These are phyloP conservation scores for Naganishia vaughanmartiniae DNA, from an alignment of 768 basidiomycete genomes.

Conservation along the genomic window DNA sequence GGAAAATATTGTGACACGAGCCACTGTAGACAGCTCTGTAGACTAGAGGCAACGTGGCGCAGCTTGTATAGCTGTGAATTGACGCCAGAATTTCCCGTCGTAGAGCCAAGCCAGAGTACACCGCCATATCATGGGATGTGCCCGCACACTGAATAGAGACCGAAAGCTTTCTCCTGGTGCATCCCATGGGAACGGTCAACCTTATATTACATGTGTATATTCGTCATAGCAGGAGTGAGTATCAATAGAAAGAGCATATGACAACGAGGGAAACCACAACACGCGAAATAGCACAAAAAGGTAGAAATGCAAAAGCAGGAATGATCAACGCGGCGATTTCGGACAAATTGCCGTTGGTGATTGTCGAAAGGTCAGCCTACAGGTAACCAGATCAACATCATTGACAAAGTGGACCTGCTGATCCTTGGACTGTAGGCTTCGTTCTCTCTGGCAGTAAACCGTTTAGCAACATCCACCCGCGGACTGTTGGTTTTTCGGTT, in stretches of 20 bases:
- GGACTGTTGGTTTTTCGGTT: slow-evolving; percentile 29
- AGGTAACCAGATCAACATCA: background rate
- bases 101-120: too few relatives aligned
- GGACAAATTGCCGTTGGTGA: background rate
- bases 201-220: slow-evolving; percentile 23
- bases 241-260: background rate
- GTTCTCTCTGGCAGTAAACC: background rate
- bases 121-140: too few relatives aligned
- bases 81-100: too few relatives aligned
- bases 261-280: slow-evolving; percentile 14
- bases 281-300: slow-evolving; percentile 1
- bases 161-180: too few relatives aligned
- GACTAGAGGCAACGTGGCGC: too few relatives aligned
- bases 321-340: background rate
- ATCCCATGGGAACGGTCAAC: background rate
- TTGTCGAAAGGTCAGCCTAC: background rate
- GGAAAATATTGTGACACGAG: too few relatives aligned
- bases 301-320: background rate
- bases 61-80: too few relatives aligned
- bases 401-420: background rate
- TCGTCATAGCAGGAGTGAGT: slow-evolving; percentile 19
- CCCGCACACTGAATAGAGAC: too few relatives aligned
- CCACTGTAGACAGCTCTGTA: too few relatives aligned
- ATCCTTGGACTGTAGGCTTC: background rate
- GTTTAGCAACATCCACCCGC: slow-evolving; percentile 38